Percentiles rank a stretch among this genome's conserved stretches.
Conservation (phyloP, 495 filamentous ascomycete genomes). For the Aspergillus heteromorphus region DNA sequence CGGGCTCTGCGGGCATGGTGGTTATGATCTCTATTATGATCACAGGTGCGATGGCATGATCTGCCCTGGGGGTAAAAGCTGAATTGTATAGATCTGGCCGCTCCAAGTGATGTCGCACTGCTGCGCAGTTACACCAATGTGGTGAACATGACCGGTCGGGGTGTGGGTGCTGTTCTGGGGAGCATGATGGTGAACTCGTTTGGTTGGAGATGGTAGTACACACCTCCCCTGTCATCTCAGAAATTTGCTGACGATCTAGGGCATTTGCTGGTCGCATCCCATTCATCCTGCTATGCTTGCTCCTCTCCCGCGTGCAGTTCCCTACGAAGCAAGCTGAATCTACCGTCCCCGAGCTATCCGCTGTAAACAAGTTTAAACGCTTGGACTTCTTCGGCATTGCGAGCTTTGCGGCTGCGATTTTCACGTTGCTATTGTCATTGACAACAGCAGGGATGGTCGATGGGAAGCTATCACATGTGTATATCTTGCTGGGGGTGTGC, state of each 20-base stretch:
- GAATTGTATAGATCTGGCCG: constrained; percentile 1
- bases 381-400: neutral
- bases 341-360: neutral
- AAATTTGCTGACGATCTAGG: neutral
- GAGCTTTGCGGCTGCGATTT: neutral
- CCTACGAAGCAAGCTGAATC: neutral
- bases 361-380: neutral
- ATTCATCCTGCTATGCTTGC: neutral
- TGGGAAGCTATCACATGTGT: neutral
- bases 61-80: neutral
- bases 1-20: neutral
- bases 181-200: neutral
- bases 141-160: neutral
- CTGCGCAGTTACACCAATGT: constrained; percentile 5
- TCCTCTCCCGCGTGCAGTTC: neutral
- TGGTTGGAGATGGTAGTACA: constrained; percentile 7
- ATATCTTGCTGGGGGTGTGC: neutral
- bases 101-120: constrained; percentile 2
- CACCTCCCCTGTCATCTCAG: neutral
- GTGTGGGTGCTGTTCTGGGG: constrained; percentile 2
- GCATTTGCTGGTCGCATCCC: constrained; percentile 1
- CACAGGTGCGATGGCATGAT: neutral
- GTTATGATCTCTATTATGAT: constrained; percentile 2
- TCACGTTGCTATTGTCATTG: neutral
- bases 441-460: neutral